Percentiles rank a stretch among this genome's conserved stretches.
phyloP scores from a whole-genome alignment of 2,329 filamentous ascomycete genomes.

The Dryadomyces quercivorus region DNA sequence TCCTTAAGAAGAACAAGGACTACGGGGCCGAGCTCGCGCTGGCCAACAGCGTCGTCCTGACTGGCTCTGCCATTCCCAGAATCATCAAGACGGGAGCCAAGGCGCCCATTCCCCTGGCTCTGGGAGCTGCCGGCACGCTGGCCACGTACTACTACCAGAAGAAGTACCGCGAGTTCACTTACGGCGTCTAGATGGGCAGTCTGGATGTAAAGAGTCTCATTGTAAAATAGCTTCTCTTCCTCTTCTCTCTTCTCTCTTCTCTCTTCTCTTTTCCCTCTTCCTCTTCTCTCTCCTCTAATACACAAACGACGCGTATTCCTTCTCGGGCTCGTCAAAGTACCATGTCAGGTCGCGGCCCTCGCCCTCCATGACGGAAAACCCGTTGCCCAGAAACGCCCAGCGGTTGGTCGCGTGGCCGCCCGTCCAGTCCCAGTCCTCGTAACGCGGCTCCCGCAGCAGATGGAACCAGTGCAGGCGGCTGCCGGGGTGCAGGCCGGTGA shows the following conservation, averaged over 20 bases:
- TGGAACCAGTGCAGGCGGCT: conserved; percentile 13
- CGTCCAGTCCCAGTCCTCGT: conserved; percentile 11
- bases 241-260: too few species aligned
- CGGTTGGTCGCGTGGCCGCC: conserved; percentile 24
- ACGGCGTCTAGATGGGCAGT: conserved; percentile 1
- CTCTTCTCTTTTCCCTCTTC: too few species aligned
- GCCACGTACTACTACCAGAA: conserved; percentile 1
- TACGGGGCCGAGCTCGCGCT: conserved; percentile 3
- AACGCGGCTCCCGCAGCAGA: conserved; percentile 6
- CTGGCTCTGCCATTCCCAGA: conserved; percentile 1
- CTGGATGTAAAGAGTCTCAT: too few species aligned
- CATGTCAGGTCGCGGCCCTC: conserved; percentile 27
- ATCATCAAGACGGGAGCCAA: conserved; percentile 2
- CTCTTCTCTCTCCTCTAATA: too few species aligned
- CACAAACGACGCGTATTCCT: conserved; percentile 32
- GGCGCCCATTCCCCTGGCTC: background rate
- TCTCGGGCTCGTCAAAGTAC: conserved; percentile 34
- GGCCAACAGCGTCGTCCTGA: conserved; percentile 3
- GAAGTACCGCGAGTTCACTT: conserved; percentile 4
- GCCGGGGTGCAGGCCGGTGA: conserved; percentile 10
- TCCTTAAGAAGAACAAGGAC: conserved; percentile 3
- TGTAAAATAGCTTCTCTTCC: too few species aligned
- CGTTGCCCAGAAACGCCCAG: conserved; percentile 33
- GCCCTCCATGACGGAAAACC: conserved; percentile 28
- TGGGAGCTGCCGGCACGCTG: background rate